Evolutionary conservation across 371 early-diverging fungal genomes (phyloP).

Genomic region (Mortierella sp.): DNA sequence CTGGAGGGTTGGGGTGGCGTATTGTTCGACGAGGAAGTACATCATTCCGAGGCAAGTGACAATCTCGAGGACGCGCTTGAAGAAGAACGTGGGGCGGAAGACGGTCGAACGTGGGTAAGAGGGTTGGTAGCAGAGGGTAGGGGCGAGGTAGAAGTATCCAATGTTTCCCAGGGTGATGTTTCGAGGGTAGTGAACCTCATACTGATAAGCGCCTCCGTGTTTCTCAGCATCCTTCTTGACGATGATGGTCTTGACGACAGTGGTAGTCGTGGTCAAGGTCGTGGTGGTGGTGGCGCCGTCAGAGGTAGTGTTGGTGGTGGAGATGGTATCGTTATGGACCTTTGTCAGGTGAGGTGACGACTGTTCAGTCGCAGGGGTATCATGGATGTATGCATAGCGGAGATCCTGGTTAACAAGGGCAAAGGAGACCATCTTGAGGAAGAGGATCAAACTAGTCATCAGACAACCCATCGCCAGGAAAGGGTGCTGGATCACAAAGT

Average conservation of each 20-base stretch:
- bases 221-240: slow-evolving; percentile 10
- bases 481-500: slow-evolving; percentile 81
- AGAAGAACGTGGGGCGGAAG: slow-evolving; percentile 81
- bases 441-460: slow-evolving; percentile 73
- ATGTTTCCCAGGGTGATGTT: slow-evolving; percentile 81
- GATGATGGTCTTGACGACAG: slow-evolving; percentile 3
- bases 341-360: slow-evolving; percentile 22
- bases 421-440: slow-evolving; percentile 86
- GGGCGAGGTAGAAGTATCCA: slow-evolving; percentile 85
- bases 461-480: slow-evolving; percentile 76
- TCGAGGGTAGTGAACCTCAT: slow-evolving; percentile 77
- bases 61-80: slow-evolving; percentile 86
- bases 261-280: background rate
- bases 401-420: slow-evolving; percentile 79
- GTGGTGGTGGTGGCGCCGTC: slow-evolving; percentile 8
- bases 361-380: slow-evolving; percentile 24
- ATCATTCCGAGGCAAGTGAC: slow-evolving; percentile 77
- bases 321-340: slow-evolving; percentile 27
- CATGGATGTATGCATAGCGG: slow-evolving; percentile 61
- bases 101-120: slow-evolving; percentile 82
- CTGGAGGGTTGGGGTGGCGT: slow-evolving; percentile 86
- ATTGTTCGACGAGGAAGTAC: slow-evolving; percentile 87
- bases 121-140: slow-evolving; percentile 94
- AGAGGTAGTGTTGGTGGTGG: background rate
- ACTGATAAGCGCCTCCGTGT: slow-evolving; percentile 41